Evolutionary conservation across 2,329 filamentous ascomycete species (phyloP).

Genomic region (Hypocreales sp.): DNA sequence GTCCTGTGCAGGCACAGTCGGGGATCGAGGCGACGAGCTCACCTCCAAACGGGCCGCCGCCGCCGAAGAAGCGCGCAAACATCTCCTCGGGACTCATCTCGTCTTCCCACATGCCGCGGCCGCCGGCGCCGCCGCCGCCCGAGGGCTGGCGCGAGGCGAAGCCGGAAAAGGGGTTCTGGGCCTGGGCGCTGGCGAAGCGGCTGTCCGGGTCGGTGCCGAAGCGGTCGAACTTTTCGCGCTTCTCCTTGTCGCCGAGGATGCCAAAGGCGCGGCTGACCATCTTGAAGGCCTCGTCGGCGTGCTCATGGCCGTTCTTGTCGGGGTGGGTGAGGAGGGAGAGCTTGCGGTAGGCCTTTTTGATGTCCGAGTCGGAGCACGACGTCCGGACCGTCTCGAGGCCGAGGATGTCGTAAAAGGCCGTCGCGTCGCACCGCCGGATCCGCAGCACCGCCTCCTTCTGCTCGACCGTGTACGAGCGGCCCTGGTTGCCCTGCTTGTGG

Average conservation of each 20-base stretch:
- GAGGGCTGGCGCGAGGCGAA: conserved; percentile 33
- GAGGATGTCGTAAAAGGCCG: conserved; percentile 92
- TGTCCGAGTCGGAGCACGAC: conserved; percentile 62
- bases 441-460: conserved; percentile 85
- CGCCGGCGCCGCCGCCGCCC: conserved; percentile 31
- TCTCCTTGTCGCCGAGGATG: conserved; percentile 82
- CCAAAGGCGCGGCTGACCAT: conserved; percentile 92
- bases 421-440: conserved; percentile 69
- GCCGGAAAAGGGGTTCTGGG: conserved; percentile 46
- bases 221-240: conserved; percentile 66
- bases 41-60: conserved; percentile 39
- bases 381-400: conserved; percentile 49
- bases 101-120: conserved; percentile 60
- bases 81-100: conserved; percentile 94
- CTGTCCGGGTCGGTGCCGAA: conserved; percentile 88
- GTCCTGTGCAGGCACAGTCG: not conserved
- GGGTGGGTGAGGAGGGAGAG: conserved; percentile 88
- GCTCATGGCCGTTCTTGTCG: conserved; percentile 94
- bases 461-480: conserved; percentile 68
- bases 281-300: conserved; percentile 97
- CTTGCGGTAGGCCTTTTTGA: conserved; percentile 97
- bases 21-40: conserved; percentile 5
- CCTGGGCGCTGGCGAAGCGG: conserved; percentile 54
- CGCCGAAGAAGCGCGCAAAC: conserved; percentile 92
- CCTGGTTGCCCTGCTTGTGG: conserved; percentile 63